These are phyloP conservation scores for Porpolomopsis calyptriformis DNA, from an alignment of 768 basidiomycete species.

Conservation along the genomic window DNA sequence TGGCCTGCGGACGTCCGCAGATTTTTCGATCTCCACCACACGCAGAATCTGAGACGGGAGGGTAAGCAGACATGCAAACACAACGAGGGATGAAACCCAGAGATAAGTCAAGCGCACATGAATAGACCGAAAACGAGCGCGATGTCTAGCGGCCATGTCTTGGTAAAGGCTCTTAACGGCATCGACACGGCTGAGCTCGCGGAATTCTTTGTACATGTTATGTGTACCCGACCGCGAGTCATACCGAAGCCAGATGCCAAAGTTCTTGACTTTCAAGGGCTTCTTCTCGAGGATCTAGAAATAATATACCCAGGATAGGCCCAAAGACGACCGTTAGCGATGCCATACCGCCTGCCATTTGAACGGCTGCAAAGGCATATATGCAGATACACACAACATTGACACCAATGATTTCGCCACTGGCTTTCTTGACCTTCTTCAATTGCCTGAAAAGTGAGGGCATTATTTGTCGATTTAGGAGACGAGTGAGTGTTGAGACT, in stretches of 20 bases:
- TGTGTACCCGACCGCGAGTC: constrained; percentile 99
- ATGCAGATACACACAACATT: constrained; percentile 86
- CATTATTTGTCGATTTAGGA: not conserved
- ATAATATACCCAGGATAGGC: constrained; percentile 12
- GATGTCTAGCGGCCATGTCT: constrained; percentile 98
- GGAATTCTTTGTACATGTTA: constrained; percentile 99
- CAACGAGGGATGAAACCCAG: not conserved
- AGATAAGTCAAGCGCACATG: constrained; percentile 57
- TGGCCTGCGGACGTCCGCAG: constrained; percentile 84
- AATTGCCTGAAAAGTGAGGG: constrained; percentile 50
- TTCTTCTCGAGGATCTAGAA: constrained; percentile 93
- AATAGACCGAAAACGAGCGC: constrained; percentile 98
- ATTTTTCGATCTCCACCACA: constrained; percentile 91
- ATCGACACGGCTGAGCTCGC: constrained; percentile 86
- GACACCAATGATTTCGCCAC: constrained; percentile 97
- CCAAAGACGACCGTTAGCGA: constrained; percentile 33
- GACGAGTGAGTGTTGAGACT: constrained; percentile 15
- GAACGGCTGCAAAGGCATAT: constrained; percentile 58
- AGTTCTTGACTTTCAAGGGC: constrained; percentile 98
- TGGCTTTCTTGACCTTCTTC: constrained; percentile 99
- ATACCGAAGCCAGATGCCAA: constrained; percentile 99
- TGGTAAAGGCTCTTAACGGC: constrained; percentile 97
- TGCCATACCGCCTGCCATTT: constrained; percentile 80
- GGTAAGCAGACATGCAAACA: not conserved
- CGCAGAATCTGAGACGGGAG: constrained; percentile 68